phyloP scores from a whole-genome alignment of 805 yeast genomes.

The Candida andamanensis region DNA sequence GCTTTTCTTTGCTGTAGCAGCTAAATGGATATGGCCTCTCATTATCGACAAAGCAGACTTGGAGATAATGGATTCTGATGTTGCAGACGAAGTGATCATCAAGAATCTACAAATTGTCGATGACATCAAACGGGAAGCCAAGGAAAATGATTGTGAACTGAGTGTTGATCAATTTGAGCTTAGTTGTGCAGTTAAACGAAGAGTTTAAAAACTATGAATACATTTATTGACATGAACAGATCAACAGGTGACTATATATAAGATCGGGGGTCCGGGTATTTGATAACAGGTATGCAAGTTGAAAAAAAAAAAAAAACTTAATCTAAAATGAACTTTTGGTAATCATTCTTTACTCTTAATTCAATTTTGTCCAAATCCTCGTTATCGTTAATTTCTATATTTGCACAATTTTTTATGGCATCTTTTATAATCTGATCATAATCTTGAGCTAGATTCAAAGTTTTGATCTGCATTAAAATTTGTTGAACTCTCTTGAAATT shows the following conservation, averaged over 20 bases:
- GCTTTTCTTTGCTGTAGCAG: slow-evolving; percentile 61
- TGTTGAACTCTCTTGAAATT: slow-evolving; percentile 72
- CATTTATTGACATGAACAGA: no score
- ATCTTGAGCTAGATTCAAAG: slow-evolving; percentile 20
- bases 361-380: slow-evolving; percentile 45
- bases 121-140: slow-evolving; percentile 2
- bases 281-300: no score
- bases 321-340: slow-evolving; percentile 61
- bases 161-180: slow-evolving; percentile 21
- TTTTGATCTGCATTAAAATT: slow-evolving; percentile 37
- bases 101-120: slow-evolving; percentile 38
- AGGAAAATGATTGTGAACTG: slow-evolving; percentile 15
- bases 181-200: no score
- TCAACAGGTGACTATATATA: no score
- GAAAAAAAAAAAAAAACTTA: no score
- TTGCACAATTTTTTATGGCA: slow-evolving; percentile 49
- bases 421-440: slow-evolving; percentile 38
- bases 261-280: no score
- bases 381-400: slow-evolving; percentile 43
- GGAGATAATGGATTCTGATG: slow-evolving; percentile 58
- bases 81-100: slow-evolving; percentile 53
- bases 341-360: slow-evolving; percentile 56
- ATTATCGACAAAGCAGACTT: slow-evolving; percentile 61
- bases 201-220: no score
- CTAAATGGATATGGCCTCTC: slow-evolving; percentile 53